Conservation (phyloP, 306 rosid species). For the Vicia sativa region DNA sequence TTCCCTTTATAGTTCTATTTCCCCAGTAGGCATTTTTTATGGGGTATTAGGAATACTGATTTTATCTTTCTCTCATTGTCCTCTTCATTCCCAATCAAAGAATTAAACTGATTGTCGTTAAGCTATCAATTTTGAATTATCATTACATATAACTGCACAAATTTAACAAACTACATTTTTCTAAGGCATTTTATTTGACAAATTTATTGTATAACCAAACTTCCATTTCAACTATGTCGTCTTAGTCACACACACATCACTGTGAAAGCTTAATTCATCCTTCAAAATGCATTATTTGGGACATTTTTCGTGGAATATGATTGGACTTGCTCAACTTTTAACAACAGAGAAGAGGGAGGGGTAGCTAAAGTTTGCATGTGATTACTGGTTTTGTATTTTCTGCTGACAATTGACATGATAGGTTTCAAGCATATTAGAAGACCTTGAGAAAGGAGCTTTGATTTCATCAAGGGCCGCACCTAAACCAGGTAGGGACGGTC, state of each 20-base stretch:
- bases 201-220: background rate
- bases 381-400: conserved; percentile 20
- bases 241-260: background rate
- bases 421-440: conserved; percentile 84
- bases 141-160: background rate
- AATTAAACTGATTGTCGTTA: background rate
- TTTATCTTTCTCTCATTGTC: background rate
- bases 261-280: background rate
- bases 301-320: background rate
- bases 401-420: conserved; percentile 44
- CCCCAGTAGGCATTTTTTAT: background rate
- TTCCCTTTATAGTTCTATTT: background rate
- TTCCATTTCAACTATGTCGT: background rate
- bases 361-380: conserved; percentile 15
- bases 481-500: conserved; percentile 78
- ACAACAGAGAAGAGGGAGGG: background rate
- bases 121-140: no score
- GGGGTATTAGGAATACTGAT: background rate
- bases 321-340: background rate
- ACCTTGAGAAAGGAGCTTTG: conserved; percentile 57
- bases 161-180: background rate
- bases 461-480: conserved; percentile 39
- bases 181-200: background rate
- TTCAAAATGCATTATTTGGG: background rate
- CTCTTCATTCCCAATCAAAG: background rate